Conservation (phyloP, 768 basidiomycete species). For the Dentipellis fragilis region DNA sequence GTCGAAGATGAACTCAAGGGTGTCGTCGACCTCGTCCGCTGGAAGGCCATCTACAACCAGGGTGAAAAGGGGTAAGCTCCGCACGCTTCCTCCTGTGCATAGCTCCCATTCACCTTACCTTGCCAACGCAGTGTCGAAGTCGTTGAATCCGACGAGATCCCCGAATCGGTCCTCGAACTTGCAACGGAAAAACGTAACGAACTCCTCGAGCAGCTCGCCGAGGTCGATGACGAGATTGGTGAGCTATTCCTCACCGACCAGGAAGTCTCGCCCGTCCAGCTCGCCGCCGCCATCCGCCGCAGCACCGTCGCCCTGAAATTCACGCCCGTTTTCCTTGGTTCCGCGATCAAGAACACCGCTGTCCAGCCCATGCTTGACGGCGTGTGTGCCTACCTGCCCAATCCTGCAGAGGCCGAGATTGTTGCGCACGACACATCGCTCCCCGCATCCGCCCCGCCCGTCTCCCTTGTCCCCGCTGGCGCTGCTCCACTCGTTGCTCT, state of each 20-base stretch:
- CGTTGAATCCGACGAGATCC: conserved; percentile 81
- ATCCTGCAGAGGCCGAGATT: conserved; percentile 69
- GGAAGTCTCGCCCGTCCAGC: conserved; percentile 58
- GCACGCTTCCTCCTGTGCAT: neutral
- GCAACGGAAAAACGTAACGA: conserved; percentile 81
- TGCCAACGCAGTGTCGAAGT: conserved; percentile 49
- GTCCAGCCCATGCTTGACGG: conserved; percentile 93
- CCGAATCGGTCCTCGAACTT: conserved; percentile 57
- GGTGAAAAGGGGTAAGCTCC: conserved; percentile 80
- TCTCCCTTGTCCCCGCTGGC: conserved; percentile 74
- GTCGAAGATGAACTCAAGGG: conserved; percentile 79
- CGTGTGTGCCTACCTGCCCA: conserved; percentile 90
- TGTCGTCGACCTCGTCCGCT: conserved; percentile 88
- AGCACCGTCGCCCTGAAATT: conserved; percentile 84
- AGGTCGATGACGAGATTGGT: conserved; percentile 92
- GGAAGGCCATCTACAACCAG: conserved; percentile 92
- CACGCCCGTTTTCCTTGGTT: conserved; percentile 94
- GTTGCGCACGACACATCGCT: conserved; percentile 77
- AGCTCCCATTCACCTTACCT: neutral
- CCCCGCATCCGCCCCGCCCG: conserved; percentile 52
- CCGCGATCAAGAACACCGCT: conserved; percentile 94
- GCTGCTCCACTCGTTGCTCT: conserved; percentile 84
- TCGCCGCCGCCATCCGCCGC: conserved; percentile 80
- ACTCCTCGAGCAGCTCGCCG: conserved; percentile 90
- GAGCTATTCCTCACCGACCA: conserved; percentile 86